A percentile compares a stretch with the other conserved stretches of the same genome.
Conservation (phyloP, 163 green algal genomes). For the Chloromonas sp. region DNA sequence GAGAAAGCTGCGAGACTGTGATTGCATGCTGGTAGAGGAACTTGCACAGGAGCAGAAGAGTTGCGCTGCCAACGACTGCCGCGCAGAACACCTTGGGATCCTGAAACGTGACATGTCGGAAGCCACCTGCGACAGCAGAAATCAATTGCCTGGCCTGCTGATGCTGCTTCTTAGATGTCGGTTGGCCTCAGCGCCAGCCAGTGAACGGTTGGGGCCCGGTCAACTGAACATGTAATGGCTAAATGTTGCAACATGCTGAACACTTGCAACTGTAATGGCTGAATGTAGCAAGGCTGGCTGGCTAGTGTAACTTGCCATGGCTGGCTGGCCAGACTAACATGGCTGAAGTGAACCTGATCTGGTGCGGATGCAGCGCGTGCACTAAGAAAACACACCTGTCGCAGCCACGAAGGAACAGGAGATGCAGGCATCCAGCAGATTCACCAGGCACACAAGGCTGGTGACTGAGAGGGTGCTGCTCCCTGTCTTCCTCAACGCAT, state of each 20-base stretch:
- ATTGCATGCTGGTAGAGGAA: neutral
- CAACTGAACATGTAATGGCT: too few relatives aligned
- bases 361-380: neutral
- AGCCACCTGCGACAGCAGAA: neutral
- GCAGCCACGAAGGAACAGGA: neutral
- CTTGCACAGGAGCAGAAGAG: neutral
- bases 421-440: neutral
- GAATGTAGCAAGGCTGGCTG: too few relatives aligned
- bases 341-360: neutral
- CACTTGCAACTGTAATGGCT: too few relatives aligned
- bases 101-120: neutral
- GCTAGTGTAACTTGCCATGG: too few relatives aligned
- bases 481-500: neutral
- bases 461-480: neutral
- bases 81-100: neutral
- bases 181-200: too few relatives aligned
- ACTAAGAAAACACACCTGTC: neutral
- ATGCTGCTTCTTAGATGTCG: too few relatives aligned
- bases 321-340: too few relatives aligned
- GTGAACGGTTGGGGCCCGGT: too few relatives aligned
- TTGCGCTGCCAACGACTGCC: neutral
- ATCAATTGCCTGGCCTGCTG: too few relatives aligned
- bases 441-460: neutral
- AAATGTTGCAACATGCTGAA: too few relatives aligned
- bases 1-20: neutral